A percentile compares a stretch with the other conserved stretches of the same genome.
phyloP scores from a whole-genome alignment of 768 basidiomycete genomes.

The Rickenella mellea region DNA sequence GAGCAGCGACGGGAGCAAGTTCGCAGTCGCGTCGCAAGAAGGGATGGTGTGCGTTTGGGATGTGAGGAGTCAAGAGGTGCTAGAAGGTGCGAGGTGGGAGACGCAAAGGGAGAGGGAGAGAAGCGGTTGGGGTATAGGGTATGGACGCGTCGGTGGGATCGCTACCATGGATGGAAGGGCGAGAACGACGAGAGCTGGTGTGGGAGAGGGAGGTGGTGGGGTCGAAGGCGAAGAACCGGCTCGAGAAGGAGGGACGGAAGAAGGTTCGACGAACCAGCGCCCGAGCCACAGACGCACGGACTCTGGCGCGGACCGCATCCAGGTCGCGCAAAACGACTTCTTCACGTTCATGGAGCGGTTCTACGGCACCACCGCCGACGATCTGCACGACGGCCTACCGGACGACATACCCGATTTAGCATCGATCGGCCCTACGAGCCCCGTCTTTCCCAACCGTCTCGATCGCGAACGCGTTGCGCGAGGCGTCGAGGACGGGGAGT shows the following conservation, averaged over 20 bases:
- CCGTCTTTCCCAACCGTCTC: no score
- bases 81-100: slow-evolving; percentile 59
- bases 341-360: no score
- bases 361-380: background rate
- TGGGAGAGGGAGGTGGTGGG: slow-evolving; percentile 44
- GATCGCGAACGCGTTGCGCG: no score
- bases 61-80: slow-evolving; percentile 60
- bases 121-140: slow-evolving; percentile 22
- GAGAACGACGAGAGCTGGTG: slow-evolving; percentile 51
- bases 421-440: no score
- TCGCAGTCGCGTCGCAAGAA: slow-evolving; percentile 78
- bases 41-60: slow-evolving; percentile 78
- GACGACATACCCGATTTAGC: no score
- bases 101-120: slow-evolving; percentile 19
- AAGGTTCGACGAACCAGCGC: background rate
- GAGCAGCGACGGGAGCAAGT: slow-evolving; percentile 65
- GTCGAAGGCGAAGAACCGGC: slow-evolving; percentile 12
- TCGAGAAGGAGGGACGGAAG: background rate
- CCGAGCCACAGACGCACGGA: background rate
- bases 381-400: no score
- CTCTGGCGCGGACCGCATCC: no score
- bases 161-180: slow-evolving; percentile 41
- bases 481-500: no score
- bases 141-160: slow-evolving; percentile 11
- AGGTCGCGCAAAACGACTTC: background rate